Percentiles rank a stretch among this genome's conserved stretches.
Conservation (phyloP, 495 filamentous ascomycete genomes). For the Penicillium silybi region DNA sequence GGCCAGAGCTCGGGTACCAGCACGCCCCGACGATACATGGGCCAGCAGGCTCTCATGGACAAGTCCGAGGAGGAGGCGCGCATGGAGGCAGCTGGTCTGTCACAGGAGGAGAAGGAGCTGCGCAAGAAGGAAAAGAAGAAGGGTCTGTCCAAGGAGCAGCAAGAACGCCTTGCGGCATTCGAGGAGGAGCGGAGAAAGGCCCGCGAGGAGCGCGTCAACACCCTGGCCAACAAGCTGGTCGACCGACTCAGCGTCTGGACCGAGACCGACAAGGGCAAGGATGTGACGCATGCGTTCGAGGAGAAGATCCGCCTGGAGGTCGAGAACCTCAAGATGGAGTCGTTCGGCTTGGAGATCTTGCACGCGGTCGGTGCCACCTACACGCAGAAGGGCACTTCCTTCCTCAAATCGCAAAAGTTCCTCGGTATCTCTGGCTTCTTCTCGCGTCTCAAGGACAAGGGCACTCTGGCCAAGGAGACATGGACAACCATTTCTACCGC, state of each 20-base stretch:
- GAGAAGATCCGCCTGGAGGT: constrained; percentile 93
- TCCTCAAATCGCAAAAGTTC: constrained; percentile 94
- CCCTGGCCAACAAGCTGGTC: constrained; percentile 75
- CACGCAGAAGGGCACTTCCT: constrained; percentile 75
- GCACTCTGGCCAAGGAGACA: constrained; percentile 91
- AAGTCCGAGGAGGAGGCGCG: constrained; percentile 82
- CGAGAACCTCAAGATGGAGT: constrained; percentile 98
- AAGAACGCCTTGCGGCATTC: constrained; percentile 81
- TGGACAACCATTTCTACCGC: constrained; percentile 96
- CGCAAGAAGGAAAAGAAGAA: constrained; percentile 87
- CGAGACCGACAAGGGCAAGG: constrained; percentile 83
- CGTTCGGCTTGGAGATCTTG: constrained; percentile 93
- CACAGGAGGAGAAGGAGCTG: constrained; percentile 72
- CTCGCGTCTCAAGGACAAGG: constrained; percentile 91
- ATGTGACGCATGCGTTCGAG: constrained; percentile 85
- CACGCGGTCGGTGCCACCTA: constrained; percentile 93
- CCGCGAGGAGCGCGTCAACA: constrained; percentile 87
- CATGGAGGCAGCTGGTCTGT: constrained; percentile 62
- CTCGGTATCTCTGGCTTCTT: constrained; percentile 95
- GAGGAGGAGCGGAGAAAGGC: constrained; percentile 80
- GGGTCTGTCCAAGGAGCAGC: constrained; percentile 80
- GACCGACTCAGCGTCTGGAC: constrained; percentile 95
- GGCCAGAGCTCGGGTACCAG: constrained; percentile 54
- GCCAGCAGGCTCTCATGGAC: constrained; percentile 83
- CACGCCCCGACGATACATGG: constrained; percentile 63